Conservation (phyloP, 2,329 filamentous ascomycete species). For the Lecanicillium sp. region DNA sequence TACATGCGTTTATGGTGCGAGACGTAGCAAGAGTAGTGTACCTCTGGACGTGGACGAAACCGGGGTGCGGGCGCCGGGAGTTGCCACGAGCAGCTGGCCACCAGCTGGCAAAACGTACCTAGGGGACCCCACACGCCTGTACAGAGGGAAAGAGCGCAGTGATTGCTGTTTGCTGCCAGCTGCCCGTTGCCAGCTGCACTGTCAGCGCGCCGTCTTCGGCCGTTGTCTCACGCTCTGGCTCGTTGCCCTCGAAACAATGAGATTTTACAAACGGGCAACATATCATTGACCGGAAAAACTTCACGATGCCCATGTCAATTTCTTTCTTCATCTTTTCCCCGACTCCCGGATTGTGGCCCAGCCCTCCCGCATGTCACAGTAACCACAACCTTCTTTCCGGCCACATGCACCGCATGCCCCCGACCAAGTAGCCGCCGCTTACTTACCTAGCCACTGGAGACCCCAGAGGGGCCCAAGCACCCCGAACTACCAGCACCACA, state of each 20-base stretch:
- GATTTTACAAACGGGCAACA: too few species aligned
- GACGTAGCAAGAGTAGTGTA: too few species aligned
- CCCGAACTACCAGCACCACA: slow-evolving; percentile 4
- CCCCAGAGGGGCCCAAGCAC: background rate
- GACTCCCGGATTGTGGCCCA: too few species aligned
- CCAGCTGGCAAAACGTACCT: background rate
- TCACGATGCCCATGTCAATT: too few species aligned
- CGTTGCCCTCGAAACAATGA: too few species aligned
- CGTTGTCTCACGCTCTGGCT: too few species aligned
- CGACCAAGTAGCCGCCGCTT: slow-evolving; percentile 12
- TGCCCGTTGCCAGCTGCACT: background rate
- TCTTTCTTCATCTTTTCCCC: too few species aligned
- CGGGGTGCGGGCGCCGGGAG: slow-evolving; percentile 4
- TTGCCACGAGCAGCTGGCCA: slow-evolving; percentile 12
- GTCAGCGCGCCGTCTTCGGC: too few species aligned
- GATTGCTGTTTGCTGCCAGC: background rate
- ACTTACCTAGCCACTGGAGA: slow-evolving; percentile 1
- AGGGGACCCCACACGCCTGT: background rate
- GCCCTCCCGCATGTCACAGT: too few species aligned
- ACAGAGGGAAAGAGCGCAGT: background rate
- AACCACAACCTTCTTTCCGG: background rate
- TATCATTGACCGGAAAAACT: too few species aligned
- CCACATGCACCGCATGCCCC: slow-evolving; percentile 11
- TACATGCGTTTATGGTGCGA: too few species aligned
- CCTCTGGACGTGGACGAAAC: too few species aligned